Conservation (phyloP, 1,284 basidiomycete species). For the Tremellales sp. region DNA sequence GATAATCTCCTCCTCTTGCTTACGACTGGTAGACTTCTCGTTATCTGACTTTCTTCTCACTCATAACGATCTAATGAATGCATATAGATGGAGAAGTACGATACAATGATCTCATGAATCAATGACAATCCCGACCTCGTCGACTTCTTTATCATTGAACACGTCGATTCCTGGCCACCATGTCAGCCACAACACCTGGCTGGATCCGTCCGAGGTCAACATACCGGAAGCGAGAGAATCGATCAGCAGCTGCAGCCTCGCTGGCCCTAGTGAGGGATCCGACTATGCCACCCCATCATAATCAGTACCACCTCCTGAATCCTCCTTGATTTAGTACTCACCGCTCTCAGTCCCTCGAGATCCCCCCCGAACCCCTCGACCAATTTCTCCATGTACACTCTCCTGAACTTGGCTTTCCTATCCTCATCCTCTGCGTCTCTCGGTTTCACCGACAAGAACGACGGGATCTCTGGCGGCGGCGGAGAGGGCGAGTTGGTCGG, state of each 20-base stretch:
- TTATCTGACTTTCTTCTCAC: not conserved
- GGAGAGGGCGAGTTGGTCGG: constrained; percentile 32
- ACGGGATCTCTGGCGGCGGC: constrained; percentile 23
- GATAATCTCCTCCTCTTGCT: too few species aligned
- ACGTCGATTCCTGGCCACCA: constrained; percentile 36
- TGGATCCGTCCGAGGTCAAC: constrained; percentile 2
- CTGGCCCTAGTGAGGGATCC: constrained; percentile 40
- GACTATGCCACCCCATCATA: constrained; percentile 14
- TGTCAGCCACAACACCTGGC: not conserved
- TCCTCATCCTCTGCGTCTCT: constrained; percentile 28
- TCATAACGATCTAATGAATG: not conserved
- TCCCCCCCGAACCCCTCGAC: constrained; percentile 47
- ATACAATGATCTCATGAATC: not conserved
- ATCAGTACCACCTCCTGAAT: not conserved
- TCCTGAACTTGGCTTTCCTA: constrained; percentile 36
- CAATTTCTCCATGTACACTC: constrained; percentile 48
- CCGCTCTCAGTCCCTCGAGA: constrained; percentile 43
- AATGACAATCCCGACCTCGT: constrained; percentile 4
- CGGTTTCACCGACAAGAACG: constrained; percentile 16
- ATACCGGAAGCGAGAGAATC: constrained; percentile 39
- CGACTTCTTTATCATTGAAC: constrained; percentile 30
- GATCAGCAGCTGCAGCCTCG: constrained; percentile 43
- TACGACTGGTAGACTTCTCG: too few species aligned
- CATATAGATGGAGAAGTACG: not conserved
- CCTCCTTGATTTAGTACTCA: constrained; percentile 18